phyloP scores from a whole-genome alignment of 164 flowering plant species.

The Piper betle region DNA sequence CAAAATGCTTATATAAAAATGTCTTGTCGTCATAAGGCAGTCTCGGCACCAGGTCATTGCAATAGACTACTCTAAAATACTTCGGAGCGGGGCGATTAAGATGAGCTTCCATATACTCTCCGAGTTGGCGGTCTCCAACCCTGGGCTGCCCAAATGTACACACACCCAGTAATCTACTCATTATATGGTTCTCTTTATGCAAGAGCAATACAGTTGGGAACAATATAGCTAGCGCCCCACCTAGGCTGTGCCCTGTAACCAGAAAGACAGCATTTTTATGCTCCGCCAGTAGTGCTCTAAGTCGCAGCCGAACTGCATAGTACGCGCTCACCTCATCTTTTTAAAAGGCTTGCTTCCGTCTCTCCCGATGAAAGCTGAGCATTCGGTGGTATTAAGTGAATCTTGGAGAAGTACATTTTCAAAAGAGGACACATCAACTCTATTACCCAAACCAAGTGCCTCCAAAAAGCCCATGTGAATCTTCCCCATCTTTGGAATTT shows the following conservation, averaged over 20 bases:
- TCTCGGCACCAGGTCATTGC: constrained; percentile 75
- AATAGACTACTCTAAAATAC: constrained; percentile 57
- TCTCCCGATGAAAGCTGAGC: background rate
- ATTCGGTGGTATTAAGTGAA: background rate
- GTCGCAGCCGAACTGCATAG: constrained; percentile 42
- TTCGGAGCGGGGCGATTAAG: constrained; percentile 38
- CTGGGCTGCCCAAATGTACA: constrained; percentile 91
- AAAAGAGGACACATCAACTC: constrained; percentile 40
- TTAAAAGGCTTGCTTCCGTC: constrained; percentile 6
- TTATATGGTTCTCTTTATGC: constrained; percentile 43
- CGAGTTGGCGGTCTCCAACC: constrained; percentile 57
- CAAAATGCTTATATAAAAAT: constrained; percentile 61
- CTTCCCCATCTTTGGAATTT: constrained; percentile 33
- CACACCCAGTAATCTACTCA: constrained; percentile 59
- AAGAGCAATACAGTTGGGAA: constrained; percentile 34
- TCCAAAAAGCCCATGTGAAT: constrained; percentile 57
- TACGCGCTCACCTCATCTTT: constrained; percentile 43
- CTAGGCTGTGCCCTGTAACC: constrained; percentile 84
- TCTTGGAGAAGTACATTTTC: constrained; percentile 16
- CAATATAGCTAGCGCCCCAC: constrained; percentile 72
- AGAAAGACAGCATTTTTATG: constrained; percentile 39
- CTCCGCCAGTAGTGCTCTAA: constrained; percentile 23
- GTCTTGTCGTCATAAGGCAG: constrained; percentile 57
- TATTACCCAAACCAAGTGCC: constrained; percentile 65
- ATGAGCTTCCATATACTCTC: constrained; percentile 42